Conservation (phyloP, 1,139 yeast genomes). For the Sporopachydermia cereana region DNA sequence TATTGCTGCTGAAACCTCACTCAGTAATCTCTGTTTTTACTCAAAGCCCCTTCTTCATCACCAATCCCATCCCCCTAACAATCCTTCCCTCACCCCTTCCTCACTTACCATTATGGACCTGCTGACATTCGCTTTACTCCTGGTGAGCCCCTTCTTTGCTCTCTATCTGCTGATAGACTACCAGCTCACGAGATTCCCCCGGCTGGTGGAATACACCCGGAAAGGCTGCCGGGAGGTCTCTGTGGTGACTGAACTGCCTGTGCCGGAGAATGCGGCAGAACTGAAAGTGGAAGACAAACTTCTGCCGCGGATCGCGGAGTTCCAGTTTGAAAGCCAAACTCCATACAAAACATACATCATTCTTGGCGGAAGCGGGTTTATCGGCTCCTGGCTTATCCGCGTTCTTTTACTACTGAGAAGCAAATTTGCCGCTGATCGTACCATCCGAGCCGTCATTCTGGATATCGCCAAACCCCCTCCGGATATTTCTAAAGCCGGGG, state of each 20-base stretch:
- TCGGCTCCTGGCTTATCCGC: constrained; percentile 24
- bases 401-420: constrained; percentile 20
- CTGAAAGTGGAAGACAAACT: neutral
- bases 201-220: neutral
- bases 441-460: constrained; percentile 11
- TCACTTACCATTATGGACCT: too few relatives aligned
- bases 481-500: constrained; percentile 19
- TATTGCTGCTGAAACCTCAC: too few relatives aligned
- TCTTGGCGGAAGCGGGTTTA: constrained; percentile 23
- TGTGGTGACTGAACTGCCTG: neutral
- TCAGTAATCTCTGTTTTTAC: too few relatives aligned
- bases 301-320: neutral
- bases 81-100: too few relatives aligned
- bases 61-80: too few relatives aligned
- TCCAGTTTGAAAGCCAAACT: neutral
- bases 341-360: constrained; percentile 14
- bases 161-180: neutral
- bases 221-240: neutral
- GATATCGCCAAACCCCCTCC: constrained; percentile 17
- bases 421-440: constrained; percentile 7
- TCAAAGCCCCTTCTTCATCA: too few relatives aligned
- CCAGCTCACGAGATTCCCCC: constrained; percentile 2
- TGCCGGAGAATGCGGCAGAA: neutral
- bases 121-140: neutral
- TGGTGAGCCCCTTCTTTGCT: neutral